These are phyloP conservation scores for Eucalyptus rudis DNA, from an alignment of 345 rosid genomes.

Conservation along the genomic window DNA sequence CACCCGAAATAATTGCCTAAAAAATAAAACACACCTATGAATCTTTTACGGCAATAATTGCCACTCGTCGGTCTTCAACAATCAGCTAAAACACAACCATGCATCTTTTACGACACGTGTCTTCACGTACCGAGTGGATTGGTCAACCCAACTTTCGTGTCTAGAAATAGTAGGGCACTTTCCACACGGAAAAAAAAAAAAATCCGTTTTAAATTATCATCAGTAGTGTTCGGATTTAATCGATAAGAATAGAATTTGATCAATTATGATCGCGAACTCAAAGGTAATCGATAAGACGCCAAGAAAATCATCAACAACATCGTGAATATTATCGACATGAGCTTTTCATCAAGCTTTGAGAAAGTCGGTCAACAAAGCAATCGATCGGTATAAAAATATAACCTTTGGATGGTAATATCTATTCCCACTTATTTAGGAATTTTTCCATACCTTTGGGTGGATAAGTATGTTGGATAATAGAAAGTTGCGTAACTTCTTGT, in stretches of 20 bases:
- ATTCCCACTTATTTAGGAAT: not conserved
- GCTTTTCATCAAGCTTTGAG: not conserved
- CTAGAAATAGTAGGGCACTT: not conserved
- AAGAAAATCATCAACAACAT: not conserved
- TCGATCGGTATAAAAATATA: not conserved
- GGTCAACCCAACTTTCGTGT: not conserved
- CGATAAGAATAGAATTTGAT: not conserved
- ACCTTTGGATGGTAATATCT: not conserved
- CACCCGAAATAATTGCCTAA: not conserved
- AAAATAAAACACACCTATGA: not conserved
- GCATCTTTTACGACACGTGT: not conserved
- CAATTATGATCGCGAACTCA: not conserved
- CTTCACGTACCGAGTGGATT: not conserved
- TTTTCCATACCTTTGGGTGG: not conserved
- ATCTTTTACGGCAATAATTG: too few relatives aligned
- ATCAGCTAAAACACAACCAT: too few relatives aligned
- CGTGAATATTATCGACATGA: not conserved
- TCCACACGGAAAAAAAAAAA: not conserved
- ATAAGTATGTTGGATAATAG: too few relatives aligned
- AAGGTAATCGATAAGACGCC: not conserved
- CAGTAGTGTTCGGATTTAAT: not conserved
- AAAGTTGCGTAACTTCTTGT: too few relatives aligned
- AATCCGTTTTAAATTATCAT: not conserved
- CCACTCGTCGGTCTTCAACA: too few relatives aligned
- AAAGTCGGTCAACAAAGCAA: not conserved